Evolutionary conservation across 257 asterid species (phyloP).

Genomic region (Verbascum thapsus): DNA sequence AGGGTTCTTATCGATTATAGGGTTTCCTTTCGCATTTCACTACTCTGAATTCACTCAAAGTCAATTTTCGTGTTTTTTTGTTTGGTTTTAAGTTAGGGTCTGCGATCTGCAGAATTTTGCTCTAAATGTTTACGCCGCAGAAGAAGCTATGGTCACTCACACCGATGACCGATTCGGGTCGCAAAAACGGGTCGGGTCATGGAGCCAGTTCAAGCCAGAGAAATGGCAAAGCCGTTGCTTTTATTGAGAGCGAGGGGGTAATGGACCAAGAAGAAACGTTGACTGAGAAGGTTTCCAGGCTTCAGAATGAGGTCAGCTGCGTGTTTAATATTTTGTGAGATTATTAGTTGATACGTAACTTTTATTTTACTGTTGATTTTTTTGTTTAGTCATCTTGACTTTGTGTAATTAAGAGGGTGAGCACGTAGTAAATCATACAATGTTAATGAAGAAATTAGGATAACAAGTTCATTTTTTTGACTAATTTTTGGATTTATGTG

Average conservation of each 20-base stretch:
- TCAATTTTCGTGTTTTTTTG: too few relatives aligned
- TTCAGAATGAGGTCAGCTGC: constrained; percentile 74
- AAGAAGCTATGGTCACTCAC: constrained; percentile 72
- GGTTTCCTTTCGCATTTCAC: constrained; percentile 34
- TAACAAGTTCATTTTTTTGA: constrained; percentile 10
- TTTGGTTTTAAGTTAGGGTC: constrained; percentile 38
- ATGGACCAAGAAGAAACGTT: constrained; percentile 62
- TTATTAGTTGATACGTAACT: not conserved
- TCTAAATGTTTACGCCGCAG: constrained; percentile 72
- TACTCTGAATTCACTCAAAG: constrained; percentile 19
- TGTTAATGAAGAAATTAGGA: not conserved
- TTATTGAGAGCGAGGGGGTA: constrained; percentile 40
- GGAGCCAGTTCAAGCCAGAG: constrained; percentile 49
- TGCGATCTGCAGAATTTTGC: constrained; percentile 44
- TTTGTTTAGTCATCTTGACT: constrained; percentile 21
- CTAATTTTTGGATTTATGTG: not conserved
- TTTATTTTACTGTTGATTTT: not conserved
- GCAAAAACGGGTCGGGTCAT: constrained; percentile 48
- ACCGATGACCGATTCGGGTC: constrained; percentile 61
- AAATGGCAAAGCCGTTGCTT: constrained; percentile 41
- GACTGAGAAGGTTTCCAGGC: constrained; percentile 52
- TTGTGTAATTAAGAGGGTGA: constrained; percentile 6
- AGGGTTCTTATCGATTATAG: constrained; percentile 44
- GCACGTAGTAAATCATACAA: not conserved
- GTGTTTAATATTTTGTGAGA: constrained; percentile 30